These are phyloP conservation scores for Yamadazyma philogaea DNA, from an alignment of 805 yeast genomes.

Conservation along the genomic window DNA sequence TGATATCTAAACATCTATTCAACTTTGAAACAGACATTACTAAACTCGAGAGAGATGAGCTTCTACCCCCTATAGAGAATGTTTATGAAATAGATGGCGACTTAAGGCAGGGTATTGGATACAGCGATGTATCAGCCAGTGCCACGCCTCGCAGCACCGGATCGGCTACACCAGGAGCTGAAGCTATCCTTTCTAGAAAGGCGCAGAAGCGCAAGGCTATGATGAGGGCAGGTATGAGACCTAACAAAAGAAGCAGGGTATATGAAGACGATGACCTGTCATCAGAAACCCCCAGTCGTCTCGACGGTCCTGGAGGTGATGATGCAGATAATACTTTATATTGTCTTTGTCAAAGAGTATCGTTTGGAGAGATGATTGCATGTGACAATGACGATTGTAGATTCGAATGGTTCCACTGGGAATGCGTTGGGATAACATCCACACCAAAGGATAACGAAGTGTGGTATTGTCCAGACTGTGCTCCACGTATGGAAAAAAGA, in stretches of 20 bases:
- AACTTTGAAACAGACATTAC: constrained; percentile 74
- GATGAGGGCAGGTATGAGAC: constrained; percentile 18
- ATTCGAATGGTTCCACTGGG: constrained; percentile 94
- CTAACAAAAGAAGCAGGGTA: constrained; percentile 20
- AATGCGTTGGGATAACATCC: constrained; percentile 83
- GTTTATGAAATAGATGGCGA: constrained; percentile 21
- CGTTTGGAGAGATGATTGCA: constrained; percentile 96
- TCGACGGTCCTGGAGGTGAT: constrained; percentile 31
- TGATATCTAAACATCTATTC: constrained; percentile 70
- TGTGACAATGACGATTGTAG: constrained; percentile 90
- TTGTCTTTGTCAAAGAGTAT: constrained; percentile 92
- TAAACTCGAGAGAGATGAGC: constrained; percentile 76
- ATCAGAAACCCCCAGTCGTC: constrained; percentile 15
- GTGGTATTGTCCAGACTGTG: constrained; percentile 93
- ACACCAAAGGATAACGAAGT: constrained; percentile 80
- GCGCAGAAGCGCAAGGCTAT: constrained; percentile 27
- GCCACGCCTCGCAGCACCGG: constrained; percentile 29
- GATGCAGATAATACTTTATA: constrained; percentile 52
- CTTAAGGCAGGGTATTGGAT: constrained; percentile 6
- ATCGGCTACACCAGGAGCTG: constrained; percentile 17
- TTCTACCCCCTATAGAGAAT: constrained; percentile 55
- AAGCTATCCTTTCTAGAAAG: constrained; percentile 16
- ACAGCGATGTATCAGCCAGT: constrained; percentile 24
- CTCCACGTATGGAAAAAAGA: constrained; percentile 44
- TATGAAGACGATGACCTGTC: constrained; percentile 20